Evolutionary conservation across 1,284 basidiomycete genomes (phyloP), one percentile per base, ranked within the genome.

Genomic region (Golubevia sp.): DNA sequence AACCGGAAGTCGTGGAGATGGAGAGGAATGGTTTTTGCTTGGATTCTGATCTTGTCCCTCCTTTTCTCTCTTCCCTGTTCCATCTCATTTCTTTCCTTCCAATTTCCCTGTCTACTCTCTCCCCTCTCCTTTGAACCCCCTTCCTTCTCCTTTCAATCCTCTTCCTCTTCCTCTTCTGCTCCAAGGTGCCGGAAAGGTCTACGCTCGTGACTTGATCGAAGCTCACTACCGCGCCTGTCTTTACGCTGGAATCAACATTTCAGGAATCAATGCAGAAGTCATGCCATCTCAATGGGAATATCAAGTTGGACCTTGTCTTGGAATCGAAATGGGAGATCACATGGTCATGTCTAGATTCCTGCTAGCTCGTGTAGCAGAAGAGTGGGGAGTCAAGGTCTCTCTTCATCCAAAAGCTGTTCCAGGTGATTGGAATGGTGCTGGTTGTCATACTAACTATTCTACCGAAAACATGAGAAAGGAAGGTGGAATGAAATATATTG

Each of bases 251-350:
- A 89, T 99, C 86, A 95, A 94, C 87, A 98, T 98, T 87, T 96
- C 93, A 70, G 97, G 97, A 84, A 98, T 99, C 88, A 99, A 99
- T 86, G 97, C 97, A 73, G 97, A 99, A 87, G 97, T 99, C 77
- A 98, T 99, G 96, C 96, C 97, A 26, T 91, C 95, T 65, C 97
- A 99, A 86, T 98, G 95, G 95, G 96, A 99, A 87, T 99, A 97
- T 92, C 97, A 99, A 86, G 94, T 99, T 77, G 96, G 96, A 67
- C 96, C 96, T 49, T 98, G 96, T 84, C 91, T 92, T 85, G 96
- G 96, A 72, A 97, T 99, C 85, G 89, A 92, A 74, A 97, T 99
- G 93, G 96, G 96, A 78, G 96, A 99, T 86, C 94, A 81, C 68
- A 71, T 83, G 62, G 69, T 68, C 62, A 69, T 83, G 7, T 78